Evolutionary conservation across 768 basidiomycete genomes (phyloP), one percentile per base, ranked within the genome.

Genomic region (Amyloporia xantha): DNA sequence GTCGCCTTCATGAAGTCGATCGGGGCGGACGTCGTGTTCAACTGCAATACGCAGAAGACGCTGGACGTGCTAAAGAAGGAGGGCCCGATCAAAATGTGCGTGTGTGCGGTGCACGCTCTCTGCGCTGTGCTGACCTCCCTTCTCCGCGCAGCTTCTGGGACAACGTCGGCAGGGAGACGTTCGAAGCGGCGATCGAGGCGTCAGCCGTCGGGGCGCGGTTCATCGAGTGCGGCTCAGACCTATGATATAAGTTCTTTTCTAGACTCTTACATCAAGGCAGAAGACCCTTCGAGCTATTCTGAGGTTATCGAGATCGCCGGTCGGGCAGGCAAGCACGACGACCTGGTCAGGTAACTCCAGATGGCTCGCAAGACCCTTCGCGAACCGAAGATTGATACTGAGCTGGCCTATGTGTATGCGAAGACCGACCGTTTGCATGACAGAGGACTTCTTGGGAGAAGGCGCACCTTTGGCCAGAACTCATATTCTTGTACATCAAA

Each of bases 11-110:
- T 83, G 64, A 73, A 72, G 43, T 71, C 72, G 2, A 55, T 84
- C 15, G 85, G 84, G 0, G 77, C 78, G 0, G 84, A 88, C 54
- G 74, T 82, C 5, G 79, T 73, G 0, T 86, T 86, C 68, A 85
- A 88, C 62, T 87, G 84, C 66, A 84, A 89, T 71, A 84, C 74
- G 0, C 68, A 68, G 0, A 91, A 97, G 71, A 78, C 82, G 64
- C 92, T 95, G 28, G 92, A 91, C 56, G 95, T 98, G 3, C 15
- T 99, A 96, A 96, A 91, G 88, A 57, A 71, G 96, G 44, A 79
- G 98, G 55, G 96, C 90, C n/a, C 98, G 98, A 68, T 96, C 96
- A 19, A 96, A 99, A 65, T 78, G 98, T 44, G 96, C 98, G 63
- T 95, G 95, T 56, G 79, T 98, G 43, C 90, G 96, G 37, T 89